Evolutionary conservation across 495 filamentous ascomycete species (phyloP).

Genomic region (Staphylotrichum longicolle): DNA sequence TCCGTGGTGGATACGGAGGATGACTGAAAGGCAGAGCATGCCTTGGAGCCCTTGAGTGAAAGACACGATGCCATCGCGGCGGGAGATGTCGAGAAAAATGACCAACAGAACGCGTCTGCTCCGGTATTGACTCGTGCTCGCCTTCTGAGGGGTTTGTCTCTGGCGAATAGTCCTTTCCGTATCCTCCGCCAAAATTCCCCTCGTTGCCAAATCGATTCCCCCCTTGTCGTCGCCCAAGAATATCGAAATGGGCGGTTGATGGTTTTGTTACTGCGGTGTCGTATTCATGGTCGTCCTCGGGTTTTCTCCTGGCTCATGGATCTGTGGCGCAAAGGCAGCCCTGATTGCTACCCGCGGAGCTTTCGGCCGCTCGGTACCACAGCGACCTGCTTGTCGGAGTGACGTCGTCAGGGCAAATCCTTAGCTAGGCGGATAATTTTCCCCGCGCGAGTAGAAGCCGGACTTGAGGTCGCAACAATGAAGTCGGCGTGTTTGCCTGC

Average conservation of each 20-base stretch:
- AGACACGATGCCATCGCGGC: conserved; percentile 59
- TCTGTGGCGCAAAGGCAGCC: not conserved
- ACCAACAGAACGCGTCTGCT: conserved; percentile 17
- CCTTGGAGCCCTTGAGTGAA: conserved; percentile 71
- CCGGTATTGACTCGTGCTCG: conserved; percentile 15
- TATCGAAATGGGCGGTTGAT: conserved; percentile 10
- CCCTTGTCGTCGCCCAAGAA: conserved; percentile 1
- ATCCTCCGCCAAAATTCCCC: conserved; percentile 2
- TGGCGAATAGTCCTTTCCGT: conserved; percentile 7
- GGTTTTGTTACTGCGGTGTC: conserved; percentile 20
- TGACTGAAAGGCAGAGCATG: conserved; percentile 78
- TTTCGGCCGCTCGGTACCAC: not conserved
- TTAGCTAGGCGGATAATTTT: not conserved
- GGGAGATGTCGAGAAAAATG: conserved; percentile 24
- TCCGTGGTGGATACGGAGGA: conserved; percentile 81
- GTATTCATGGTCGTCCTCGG: conserved; percentile 28
- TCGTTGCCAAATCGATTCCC: not conserved
- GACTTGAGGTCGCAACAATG: not conserved
- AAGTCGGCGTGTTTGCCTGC: not conserved
- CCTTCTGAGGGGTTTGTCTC: conserved; percentile 2
- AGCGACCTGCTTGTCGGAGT: not conserved
- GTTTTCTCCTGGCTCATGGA: conserved; percentile 30
- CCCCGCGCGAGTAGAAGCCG: not conserved
- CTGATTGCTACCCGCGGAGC: not conserved
- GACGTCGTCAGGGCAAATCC: too few species aligned